Evolutionary conservation across 768 basidiomycete genomes (phyloP).

Genomic region (Suillus luteus): DNA sequence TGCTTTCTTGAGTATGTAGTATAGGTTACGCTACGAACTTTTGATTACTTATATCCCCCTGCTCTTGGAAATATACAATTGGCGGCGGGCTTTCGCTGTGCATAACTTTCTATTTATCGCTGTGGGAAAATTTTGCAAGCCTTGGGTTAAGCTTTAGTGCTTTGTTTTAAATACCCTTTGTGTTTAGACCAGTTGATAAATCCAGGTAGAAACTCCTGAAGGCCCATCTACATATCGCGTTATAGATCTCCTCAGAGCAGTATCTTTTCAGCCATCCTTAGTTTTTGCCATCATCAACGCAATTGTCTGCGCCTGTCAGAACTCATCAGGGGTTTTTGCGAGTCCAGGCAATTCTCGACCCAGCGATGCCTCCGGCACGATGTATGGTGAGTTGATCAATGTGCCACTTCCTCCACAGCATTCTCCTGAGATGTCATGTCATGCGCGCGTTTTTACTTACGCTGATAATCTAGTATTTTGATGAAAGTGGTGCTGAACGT

Average conservation of each 20-base stretch:
- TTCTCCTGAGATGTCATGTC: neutral
- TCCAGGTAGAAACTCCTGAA: neutral
- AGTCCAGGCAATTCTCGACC: neutral
- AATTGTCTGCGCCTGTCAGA: neutral
- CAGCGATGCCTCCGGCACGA: neutral
- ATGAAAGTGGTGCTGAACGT: constrained; percentile 30
- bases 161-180: constrained; percentile 20
- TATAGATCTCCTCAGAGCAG: neutral
- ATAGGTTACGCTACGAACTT: constrained; percentile 14
- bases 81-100: constrained; percentile 12
- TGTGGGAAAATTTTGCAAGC: constrained; percentile 6
- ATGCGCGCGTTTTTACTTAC: constrained; percentile 6
- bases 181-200: neutral
- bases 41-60: constrained; percentile 9
- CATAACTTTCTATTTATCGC: constrained; percentile 12
- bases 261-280: neutral
- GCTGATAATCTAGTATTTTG: constrained; percentile 27
- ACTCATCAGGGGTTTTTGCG: constrained; percentile 5
- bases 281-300: neutral
- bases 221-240: neutral
- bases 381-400: constrained; percentile 4
- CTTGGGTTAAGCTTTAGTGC: constrained; percentile 20
- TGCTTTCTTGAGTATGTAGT: constrained; percentile 22
- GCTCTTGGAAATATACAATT: constrained; percentile 15
- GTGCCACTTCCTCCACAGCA: neutral